These are phyloP conservation scores for Garcia nutans DNA, from an alignment of 345 rosid genomes.

Conservation along the genomic window DNA sequence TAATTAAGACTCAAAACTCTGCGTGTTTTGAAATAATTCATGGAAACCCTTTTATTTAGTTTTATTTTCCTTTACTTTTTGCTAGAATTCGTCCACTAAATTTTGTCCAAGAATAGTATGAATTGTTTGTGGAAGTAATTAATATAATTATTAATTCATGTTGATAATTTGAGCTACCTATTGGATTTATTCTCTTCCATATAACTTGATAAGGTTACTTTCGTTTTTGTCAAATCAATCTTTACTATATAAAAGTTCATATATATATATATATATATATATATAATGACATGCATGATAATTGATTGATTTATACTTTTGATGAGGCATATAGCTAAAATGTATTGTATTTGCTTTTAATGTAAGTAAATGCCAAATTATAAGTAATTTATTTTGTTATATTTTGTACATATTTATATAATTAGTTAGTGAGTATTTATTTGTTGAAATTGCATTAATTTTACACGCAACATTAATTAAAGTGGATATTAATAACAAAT, in stretches of 20 bases:
- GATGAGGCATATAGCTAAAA: neutral
- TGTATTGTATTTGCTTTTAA: neutral
- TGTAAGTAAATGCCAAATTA: neutral
- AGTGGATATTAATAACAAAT: no score
- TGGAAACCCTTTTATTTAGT: neutral
- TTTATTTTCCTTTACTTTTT: no score
- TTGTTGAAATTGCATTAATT: no score
- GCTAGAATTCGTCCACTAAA: conserved; percentile 13
- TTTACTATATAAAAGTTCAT: neutral
- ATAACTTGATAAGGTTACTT: neutral
- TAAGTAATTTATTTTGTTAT: no score
- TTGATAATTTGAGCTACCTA: neutral
- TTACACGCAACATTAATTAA: neutral
- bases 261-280: no score
- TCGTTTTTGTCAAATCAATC: neutral
- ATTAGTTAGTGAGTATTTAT: neutral
- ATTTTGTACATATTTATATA: neutral
- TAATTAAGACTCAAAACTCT: no score
- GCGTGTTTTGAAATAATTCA: no score
- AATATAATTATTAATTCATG: no score
- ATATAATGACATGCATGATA: neutral
- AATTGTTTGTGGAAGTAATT: no score
- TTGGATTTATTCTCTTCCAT: neutral
- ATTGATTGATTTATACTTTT: neutral
- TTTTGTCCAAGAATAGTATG: neutral